Evolutionary conservation across 768 basidiomycete genomes (phyloP), one percentile per base, ranked within the genome.

Genomic region (Pulveroboletus sp.): DNA sequence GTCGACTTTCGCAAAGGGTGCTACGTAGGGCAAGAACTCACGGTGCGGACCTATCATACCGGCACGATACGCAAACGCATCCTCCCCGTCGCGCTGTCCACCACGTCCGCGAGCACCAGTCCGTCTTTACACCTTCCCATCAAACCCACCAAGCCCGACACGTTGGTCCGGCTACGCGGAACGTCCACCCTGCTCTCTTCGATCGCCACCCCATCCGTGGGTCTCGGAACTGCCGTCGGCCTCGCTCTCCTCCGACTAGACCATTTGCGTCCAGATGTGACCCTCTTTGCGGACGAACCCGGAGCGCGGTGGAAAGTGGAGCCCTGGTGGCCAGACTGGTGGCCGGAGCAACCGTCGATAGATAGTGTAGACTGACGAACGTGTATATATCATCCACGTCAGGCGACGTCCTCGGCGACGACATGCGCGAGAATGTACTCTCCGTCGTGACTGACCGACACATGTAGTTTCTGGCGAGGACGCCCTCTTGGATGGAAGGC

Each of bases 1-100:
- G 94, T 98, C 64, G 93, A 97, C 69, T 97, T 96, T 67, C 76
- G 90, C 49, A 99, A 99, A 71, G 96, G 96, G 3, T 99, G 96
- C 64, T 98, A 97, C 63, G 86, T 98, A 6, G 96, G 96, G 9
- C 96, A 99, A 74, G 96, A 98, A 61, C 75, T 98, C 34, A 97
- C 94, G 0, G 94, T 96, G 6, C 81, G 96, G 44, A 97, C 95
- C 31, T 95, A 95, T 67, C 93, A 97, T 65, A 97, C 88, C 6
- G 96, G 96, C 11, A 76, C 86, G 23, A 73, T 96, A 36, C 78
- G 96, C 53, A 98, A 97, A 67, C 82, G 96, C 12, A 88, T 94
- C 27, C 70, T 93, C 11, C 93, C 93, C 2, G 79, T 97, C n/a
- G 56, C 72, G 3, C 70, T 68, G 43, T 93, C 53, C 54, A 72